Evolutionary conservation across 306 rosid genomes (phyloP), one percentile per base, ranked within the genome.

Genomic region (Castanospermum australe): DNA sequence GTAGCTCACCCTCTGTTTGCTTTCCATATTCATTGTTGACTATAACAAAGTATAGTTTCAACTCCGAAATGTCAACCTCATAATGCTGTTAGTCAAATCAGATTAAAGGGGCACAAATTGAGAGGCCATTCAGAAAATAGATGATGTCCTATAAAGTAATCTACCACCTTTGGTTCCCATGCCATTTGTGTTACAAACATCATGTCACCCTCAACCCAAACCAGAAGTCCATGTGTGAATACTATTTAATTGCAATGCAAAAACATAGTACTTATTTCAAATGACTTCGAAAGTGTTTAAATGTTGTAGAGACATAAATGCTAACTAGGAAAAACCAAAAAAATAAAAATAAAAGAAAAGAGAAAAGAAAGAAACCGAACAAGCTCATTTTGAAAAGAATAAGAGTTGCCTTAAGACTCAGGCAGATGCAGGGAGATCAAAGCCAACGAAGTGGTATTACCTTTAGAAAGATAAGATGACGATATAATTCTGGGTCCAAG

Each of bases 381-480:
- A 66, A 20, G 55, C 8, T 44, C 73, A 67, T 42, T 13, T 13
- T 20, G 28, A 68, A 70, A 59, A 61, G 45, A 54, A 32, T 20
- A 61, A 79, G 21, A 61, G 30, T 50, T 45, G 57, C 60, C 28
- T 6, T 25, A 15, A 24, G 38, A 55, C 63, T 4, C 11, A 15
- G 69, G 17, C 64, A 52, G 62, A 79, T 63, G 59, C 50, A 15
- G 62, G 77, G 72, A 82, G 50, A 65, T 50, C 64, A 66, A 62
- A 48, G 67, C 55, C 66, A 79, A 60, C 57, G 45, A 25, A n/a
- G 75, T n/a, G 2, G 28, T 1, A 24, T 64, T 82, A 91, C 99
- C 99, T 95, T 95, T 41, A 95, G 86, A 88, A 95, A 95, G 69
- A 95, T 93, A 83, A 95, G 99, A 85, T 95, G 99, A 20, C 97